These are phyloP conservation scores for Cutaneotrichosporon sp. DNA, from an alignment of 1,284 basidiomycete species.

Conservation along the genomic window DNA sequence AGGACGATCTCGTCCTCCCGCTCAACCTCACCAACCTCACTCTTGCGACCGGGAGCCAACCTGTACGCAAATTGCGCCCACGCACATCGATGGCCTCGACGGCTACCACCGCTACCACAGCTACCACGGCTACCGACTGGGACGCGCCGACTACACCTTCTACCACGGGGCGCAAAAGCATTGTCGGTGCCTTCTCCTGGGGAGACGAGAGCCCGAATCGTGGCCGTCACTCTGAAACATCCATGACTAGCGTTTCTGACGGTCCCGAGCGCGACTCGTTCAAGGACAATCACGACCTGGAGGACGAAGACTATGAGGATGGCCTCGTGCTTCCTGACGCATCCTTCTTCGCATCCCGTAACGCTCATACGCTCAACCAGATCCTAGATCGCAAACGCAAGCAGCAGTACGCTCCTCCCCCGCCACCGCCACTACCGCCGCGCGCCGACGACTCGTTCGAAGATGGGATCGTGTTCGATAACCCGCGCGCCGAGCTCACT, in stretches of 20 bases:
- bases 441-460: slow-evolving; percentile 47
- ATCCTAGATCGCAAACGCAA: slow-evolving; percentile 48
- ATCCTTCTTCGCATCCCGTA: slow-evolving; percentile 40
- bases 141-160: slow-evolving; percentile 26
- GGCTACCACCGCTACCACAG: slow-evolving; percentile 10
- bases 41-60: slow-evolving; percentile 35
- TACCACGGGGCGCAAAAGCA: slow-evolving; percentile 28
- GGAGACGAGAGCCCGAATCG: slow-evolving; percentile 29
- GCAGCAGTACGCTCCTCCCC: slow-evolving; percentile 33
- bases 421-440: slow-evolving; percentile 14
- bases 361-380: slow-evolving; percentile 42
- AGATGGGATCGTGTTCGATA: slow-evolving; percentile 49
- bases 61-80: slow-evolving; percentile 23
- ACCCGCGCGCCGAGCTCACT: slow-evolving; percentile 44
- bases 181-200: slow-evolving; percentile 27
- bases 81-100: slow-evolving; percentile 39
- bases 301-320: slow-evolving; percentile 39
- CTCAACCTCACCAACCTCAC: slow-evolving; percentile 45
- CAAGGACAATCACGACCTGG: slow-evolving; percentile 16
- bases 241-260: slow-evolving; percentile 42
- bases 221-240: slow-evolving; percentile 38
- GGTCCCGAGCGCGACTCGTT: slow-evolving; percentile 25
- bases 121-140: slow-evolving; percentile 29
- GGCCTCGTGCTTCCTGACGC: slow-evolving; percentile 44
- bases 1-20: slow-evolving; percentile 46